phyloP scores from a whole-genome alignment of 192 early-diverging fungal genomes.

The Coemansia sp. region DNA sequence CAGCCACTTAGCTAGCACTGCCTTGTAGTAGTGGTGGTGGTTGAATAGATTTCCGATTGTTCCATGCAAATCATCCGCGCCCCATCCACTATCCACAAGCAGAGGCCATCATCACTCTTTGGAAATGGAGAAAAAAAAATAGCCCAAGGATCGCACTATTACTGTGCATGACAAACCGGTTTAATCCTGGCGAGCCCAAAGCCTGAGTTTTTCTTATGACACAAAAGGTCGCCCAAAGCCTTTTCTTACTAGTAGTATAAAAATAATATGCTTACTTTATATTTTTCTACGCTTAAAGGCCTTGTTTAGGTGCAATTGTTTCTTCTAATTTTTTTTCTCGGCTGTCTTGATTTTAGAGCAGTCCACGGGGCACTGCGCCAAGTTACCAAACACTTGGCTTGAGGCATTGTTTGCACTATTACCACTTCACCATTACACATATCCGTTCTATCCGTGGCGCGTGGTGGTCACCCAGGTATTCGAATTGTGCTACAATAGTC shows the following conservation, averaged over 20 bases:
- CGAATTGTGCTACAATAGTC: background rate
- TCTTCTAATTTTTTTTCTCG: background rate
- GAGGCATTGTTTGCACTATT: background rate
- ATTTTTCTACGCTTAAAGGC: background rate
- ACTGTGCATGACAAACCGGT: background rate
- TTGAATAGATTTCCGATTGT: background rate
- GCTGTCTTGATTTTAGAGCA: background rate
- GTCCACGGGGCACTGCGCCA: background rate
- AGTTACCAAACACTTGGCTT: background rate
- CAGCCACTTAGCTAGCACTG: background rate
- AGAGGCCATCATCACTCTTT: background rate
- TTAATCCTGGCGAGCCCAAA: background rate
- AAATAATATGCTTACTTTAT: background rate
- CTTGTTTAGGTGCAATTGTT: background rate
- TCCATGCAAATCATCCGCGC: slow-evolving; percentile 6
- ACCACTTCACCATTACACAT: background rate
- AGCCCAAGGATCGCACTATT: background rate
- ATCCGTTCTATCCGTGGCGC: background rate
- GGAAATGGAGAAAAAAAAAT: background rate
- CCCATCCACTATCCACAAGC: background rate
- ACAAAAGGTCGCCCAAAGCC: background rate
- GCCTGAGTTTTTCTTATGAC: background rate
- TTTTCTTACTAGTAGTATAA: background rate
- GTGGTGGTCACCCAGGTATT: background rate
- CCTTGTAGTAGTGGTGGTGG: background rate